phyloP scores from a whole-genome alignment of 768 basidiomycete species.

The Pisolithus albus region DNA sequence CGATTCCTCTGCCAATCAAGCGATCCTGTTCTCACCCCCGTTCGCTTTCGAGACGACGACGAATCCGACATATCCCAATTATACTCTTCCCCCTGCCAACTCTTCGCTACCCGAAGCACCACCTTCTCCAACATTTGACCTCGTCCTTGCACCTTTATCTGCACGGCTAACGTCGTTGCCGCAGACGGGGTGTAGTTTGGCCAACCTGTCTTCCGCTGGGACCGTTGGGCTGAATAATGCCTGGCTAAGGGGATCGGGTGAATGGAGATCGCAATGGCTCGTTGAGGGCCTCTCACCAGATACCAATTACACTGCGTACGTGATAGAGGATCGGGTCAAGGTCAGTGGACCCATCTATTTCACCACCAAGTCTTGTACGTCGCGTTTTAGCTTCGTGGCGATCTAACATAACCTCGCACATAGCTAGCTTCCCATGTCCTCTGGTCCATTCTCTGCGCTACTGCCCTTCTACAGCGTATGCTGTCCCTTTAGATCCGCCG shows the following conservation, averaged over 20 bases:
- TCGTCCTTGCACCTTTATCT: slow-evolving; percentile 50
- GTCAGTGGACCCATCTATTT: slow-evolving; percentile 68
- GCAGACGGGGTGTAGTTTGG: slow-evolving; percentile 57
- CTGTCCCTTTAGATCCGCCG: slow-evolving; percentile 57
- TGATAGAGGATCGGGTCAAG: slow-evolving; percentile 47
- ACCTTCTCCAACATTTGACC: slow-evolving; percentile 41
- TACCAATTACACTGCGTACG: slow-evolving; percentile 78
- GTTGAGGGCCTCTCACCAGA: slow-evolving; percentile 49
- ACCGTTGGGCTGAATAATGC: slow-evolving; percentile 37
- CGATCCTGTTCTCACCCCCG: slow-evolving; percentile 61
- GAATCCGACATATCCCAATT: slow-evolving; percentile 63
- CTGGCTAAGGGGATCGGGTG: slow-evolving; percentile 52
- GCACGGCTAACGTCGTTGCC: slow-evolving; percentile 36
- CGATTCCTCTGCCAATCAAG: slow-evolving; percentile 70
- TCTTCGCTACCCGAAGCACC: slow-evolving; percentile 39
- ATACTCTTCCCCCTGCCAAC: slow-evolving; percentile 59
- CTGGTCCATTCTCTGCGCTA: slow-evolving; percentile 66
- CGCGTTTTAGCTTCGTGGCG: background rate
- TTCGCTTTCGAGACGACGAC: slow-evolving; percentile 29
- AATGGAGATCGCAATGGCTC: slow-evolving; percentile 67
- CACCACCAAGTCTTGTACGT: slow-evolving; percentile 65
- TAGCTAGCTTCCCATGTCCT: slow-evolving; percentile 61
- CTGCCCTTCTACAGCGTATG: slow-evolving; percentile 65
- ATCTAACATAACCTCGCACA: background rate
- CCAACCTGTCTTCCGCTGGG: slow-evolving; percentile 31